Evolutionary conservation across 179 eudicot genomes (phyloP).

Genomic region (Beta lomatogona): DNA sequence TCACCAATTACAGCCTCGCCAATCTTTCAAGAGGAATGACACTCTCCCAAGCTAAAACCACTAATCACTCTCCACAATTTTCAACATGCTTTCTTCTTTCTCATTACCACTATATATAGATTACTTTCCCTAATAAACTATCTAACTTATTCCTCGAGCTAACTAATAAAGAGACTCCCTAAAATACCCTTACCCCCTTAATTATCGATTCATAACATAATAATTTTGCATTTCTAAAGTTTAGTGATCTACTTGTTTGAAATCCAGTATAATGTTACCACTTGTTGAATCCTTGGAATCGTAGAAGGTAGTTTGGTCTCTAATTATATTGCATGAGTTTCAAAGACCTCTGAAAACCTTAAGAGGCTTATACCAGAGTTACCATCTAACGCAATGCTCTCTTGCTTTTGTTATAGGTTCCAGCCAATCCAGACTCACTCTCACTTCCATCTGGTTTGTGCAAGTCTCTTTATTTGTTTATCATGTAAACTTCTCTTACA

Average conservation of each 20-base stretch:
- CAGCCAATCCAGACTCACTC: constrained; percentile 44
- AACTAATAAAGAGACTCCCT: too few species aligned
- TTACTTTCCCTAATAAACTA: too few species aligned
- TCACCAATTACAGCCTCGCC: too few species aligned
- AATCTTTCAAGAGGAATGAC: too few species aligned
- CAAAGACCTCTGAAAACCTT: background rate
- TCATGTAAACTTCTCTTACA: background rate
- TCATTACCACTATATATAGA: too few species aligned
- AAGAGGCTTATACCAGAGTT: background rate
- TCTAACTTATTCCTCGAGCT: too few species aligned
- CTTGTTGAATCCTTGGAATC: background rate
- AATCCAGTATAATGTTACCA: background rate
- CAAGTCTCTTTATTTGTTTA: background rate
- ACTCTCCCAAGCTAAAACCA: too few species aligned
- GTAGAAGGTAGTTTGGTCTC: background rate
- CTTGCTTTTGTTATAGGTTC: constrained; percentile 35
- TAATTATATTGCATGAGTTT: background rate
- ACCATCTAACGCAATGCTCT: constrained; percentile 1
- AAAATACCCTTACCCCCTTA: too few species aligned
- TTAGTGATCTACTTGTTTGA: background rate
- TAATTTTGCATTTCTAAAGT: background rate
- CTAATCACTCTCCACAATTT: too few species aligned
- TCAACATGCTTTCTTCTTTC: too few species aligned
- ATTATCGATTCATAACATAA: too few species aligned
- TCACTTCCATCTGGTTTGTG: constrained; percentile 59